A percentile compares a stretch with the other conserved stretches of the same genome.
phyloP scores from a whole-genome alignment of 2,329 filamentous ascomycete genomes.

The Knufia petricola region DNA sequence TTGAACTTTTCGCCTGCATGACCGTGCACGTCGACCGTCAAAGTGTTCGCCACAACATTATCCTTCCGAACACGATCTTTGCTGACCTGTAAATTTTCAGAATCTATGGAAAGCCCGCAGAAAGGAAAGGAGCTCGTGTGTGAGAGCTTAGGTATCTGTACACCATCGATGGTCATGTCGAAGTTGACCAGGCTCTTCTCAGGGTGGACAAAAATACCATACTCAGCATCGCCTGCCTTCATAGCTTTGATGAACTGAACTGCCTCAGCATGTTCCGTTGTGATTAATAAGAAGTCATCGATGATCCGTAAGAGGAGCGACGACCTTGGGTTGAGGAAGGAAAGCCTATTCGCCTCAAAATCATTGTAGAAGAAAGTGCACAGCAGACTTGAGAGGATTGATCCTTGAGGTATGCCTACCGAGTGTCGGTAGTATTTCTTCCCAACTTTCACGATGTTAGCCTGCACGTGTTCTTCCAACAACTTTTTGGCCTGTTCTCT shows the following conservation, averaged over 20 bases:
- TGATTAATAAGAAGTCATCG: constrained; percentile 89
- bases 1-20: constrained; percentile 68
- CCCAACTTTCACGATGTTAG: constrained; percentile 79
- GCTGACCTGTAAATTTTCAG: constrained; percentile 60
- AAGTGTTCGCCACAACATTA: constrained; percentile 53
- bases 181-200: constrained; percentile 83
- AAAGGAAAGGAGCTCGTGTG: constrained; percentile 62
- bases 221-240: constrained; percentile 67
- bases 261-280: constrained; percentile 57
- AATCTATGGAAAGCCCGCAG: constrained; percentile 72
- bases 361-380: constrained; percentile 96
- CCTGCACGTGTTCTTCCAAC: constrained; percentile 66
- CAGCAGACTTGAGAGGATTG: constrained; percentile 71
- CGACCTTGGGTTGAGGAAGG: constrained; percentile 48
- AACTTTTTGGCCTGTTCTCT: constrained; percentile 57
- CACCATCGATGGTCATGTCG: constrained; percentile 48
- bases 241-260: constrained; percentile 65
- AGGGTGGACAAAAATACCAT: constrained; percentile 68
- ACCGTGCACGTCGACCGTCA: constrained; percentile 69
- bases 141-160: constrained; percentile 41
- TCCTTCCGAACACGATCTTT: constrained; percentile 56
- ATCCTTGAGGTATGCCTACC: constrained; percentile 85
- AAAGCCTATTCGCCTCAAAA: constrained; percentile 60
- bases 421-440: constrained; percentile 83
- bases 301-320: constrained; percentile 71